A percentile compares a stretch with the other conserved stretches of the same genome.
Evolutionary conservation across 306 rosid species (phyloP).

Genomic region (Lagenaria siceraria): DNA sequence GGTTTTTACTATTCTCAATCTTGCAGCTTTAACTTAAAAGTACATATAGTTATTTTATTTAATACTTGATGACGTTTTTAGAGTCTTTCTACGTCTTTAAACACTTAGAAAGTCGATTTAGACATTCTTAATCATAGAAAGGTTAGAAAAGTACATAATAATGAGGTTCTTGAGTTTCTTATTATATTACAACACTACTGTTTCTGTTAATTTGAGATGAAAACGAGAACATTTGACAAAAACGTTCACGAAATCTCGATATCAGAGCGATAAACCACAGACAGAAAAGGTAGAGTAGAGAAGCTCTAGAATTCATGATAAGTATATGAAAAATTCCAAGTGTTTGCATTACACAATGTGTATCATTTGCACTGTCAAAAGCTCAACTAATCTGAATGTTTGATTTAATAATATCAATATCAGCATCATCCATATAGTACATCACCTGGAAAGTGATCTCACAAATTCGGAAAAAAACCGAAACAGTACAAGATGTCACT

Average conservation of each 20-base stretch:
- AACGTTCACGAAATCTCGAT: background rate
- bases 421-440: background rate
- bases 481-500: background rate
- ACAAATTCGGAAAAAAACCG: background rate
- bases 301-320: background rate
- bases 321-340: background rate
- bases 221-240: background rate
- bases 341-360: background rate
- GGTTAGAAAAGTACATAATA: background rate
- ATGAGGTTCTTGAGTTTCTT: background rate
- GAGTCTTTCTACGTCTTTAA: too few species aligned
- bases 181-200: background rate
- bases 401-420: background rate
- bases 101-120: too few species aligned
- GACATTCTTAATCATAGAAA: background rate
- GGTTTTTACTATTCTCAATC: too few species aligned
- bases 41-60: background rate
- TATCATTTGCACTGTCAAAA: background rate
- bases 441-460: background rate
- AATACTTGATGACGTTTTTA: too few species aligned
- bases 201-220: background rate
- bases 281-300: background rate
- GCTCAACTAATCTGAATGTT: slow-evolving; percentile 3
- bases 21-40: background rate
- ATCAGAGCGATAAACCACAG: background rate